Evolutionary conservation across 345 rosid genomes (phyloP).

Genomic region (Cardamine resedifolia): DNA sequence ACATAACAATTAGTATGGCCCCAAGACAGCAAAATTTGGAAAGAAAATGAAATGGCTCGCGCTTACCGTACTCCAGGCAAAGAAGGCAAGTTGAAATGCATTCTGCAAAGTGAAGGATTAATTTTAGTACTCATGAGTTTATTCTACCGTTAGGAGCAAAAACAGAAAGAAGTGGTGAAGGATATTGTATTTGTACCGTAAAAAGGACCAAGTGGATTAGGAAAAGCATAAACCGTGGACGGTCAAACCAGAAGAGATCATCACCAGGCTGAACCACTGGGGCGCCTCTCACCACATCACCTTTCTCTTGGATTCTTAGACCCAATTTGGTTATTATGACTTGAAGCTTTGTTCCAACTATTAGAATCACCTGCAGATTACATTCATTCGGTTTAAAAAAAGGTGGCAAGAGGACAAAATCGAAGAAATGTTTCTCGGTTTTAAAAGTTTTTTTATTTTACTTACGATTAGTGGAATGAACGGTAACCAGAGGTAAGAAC

Average conservation of each 20-base stretch:
- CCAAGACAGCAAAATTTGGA: not conserved
- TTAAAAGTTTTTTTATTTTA: not conserved
- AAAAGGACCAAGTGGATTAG: slow-evolving; percentile 83
- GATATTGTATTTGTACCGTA: slow-evolving; percentile 48
- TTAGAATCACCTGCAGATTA: slow-evolving; percentile 53
- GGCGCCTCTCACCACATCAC: slow-evolving; percentile 87
- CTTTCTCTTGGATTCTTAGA: slow-evolving; percentile 74
- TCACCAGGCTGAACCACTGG: slow-evolving; percentile 90
- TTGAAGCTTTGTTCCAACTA: slow-evolving; percentile 82
- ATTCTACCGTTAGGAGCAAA: not conserved
- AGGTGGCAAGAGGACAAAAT: not conserved
- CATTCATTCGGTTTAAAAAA: slow-evolving; percentile 5
- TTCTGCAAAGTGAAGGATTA: slow-evolving; percentile 49
- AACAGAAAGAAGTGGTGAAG: not conserved
- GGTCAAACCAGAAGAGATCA: slow-evolving; percentile 92
- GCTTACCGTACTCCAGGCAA: slow-evolving; percentile 90
- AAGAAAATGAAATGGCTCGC: slow-evolving; percentile 22
- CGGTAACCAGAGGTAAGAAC: slow-evolving; percentile 75
- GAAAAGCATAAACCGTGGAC: slow-evolving; percentile 71
- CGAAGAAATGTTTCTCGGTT: not conserved
- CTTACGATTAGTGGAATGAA: slow-evolving; percentile 75
- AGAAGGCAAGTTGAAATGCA: slow-evolving; percentile 85
- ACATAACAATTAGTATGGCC: slow-evolving; percentile 9
- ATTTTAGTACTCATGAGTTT: slow-evolving; percentile 13
- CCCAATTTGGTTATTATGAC: slow-evolving; percentile 83